Percentiles rank a stretch among this genome's conserved stretches.
These are phyloP conservation scores for Elsinoe perseae DNA, from an alignment of 2,329 filamentous ascomycete species.

Conservation along the genomic window DNA sequence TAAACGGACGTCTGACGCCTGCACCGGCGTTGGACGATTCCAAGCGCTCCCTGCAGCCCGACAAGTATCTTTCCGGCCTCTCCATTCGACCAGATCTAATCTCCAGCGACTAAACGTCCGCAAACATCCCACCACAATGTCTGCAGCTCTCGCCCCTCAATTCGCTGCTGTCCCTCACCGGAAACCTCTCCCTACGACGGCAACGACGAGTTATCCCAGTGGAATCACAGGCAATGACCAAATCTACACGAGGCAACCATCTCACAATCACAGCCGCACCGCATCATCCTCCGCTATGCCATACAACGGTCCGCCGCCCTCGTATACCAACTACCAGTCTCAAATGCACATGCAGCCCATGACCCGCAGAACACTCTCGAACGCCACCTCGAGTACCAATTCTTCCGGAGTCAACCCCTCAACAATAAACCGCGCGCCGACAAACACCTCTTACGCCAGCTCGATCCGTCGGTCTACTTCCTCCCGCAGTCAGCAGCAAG, in stretches of 20 bases:
- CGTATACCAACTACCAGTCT: conserved; percentile 13
- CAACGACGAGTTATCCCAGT: conserved; percentile 9
- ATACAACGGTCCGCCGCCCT: conserved; percentile 25
- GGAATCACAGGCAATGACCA: conserved; percentile 10
- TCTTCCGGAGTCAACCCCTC: conserved; percentile 39
- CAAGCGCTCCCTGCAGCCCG: background rate
- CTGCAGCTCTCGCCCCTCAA: conserved; percentile 18
- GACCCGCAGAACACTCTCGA: conserved; percentile 55
- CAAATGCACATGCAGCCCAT: conserved; percentile 15
- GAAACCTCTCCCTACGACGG: conserved; percentile 18
- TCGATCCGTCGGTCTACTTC: conserved; percentile 65
- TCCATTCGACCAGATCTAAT: background rate
- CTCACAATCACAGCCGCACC: conserved; percentile 41
- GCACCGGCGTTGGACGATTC: conserved; percentile 1
- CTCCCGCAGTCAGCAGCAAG: conserved; percentile 52
- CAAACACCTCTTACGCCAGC: conserved; percentile 33
- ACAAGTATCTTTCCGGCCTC: background rate
- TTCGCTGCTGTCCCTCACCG: conserved; percentile 19
- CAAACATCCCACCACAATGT: conserved; percentile 17
- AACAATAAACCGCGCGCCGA: conserved; percentile 42
- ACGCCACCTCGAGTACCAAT: conserved; percentile 62
- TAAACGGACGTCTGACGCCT: background rate
- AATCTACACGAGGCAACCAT: conserved; percentile 23
- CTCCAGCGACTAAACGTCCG: background rate
- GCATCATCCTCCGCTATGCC: conserved; percentile 24